A percentile compares a stretch with the other conserved stretches of the same genome.
Conservation (phyloP, 2,329 filamentous ascomycete species). For the Colletotrichum scovillei region DNA sequence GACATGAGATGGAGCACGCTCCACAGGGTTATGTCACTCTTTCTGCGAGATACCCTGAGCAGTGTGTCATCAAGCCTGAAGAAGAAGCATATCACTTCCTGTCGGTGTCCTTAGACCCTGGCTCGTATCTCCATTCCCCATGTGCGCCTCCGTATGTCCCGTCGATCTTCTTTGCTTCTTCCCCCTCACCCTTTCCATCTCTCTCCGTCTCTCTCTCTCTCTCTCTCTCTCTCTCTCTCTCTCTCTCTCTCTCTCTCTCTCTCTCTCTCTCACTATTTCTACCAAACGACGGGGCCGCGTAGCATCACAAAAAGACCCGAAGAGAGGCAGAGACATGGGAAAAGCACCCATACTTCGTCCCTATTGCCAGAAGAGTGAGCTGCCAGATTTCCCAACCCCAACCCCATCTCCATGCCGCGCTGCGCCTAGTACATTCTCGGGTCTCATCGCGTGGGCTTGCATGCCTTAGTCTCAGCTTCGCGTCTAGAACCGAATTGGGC, state of each 20-base stretch:
- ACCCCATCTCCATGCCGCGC: too few species aligned
- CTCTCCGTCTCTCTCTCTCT: neutral
- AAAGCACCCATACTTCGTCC: neutral
- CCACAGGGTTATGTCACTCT: slow-evolving; percentile 28
- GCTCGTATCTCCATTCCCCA: neutral
- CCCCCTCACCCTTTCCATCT: neutral
- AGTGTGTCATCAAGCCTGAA: slow-evolving; percentile 10
- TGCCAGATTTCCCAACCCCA: neutral
- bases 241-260: neutral
- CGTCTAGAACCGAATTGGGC: slow-evolving; percentile 35
- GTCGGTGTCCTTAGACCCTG: neutral
- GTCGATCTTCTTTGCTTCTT: slow-evolving; percentile 3
- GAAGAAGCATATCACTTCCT: neutral
- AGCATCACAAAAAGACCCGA: neutral
- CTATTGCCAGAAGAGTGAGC: neutral
- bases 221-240: neutral
- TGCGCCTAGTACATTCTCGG: slow-evolving; percentile 7
- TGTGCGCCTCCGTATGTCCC: neutral
- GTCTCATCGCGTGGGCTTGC: slow-evolving; percentile 27
- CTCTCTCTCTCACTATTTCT: too few species aligned
- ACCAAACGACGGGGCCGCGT: neutral
- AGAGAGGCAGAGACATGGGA: too few species aligned
- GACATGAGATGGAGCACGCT: slow-evolving; percentile 1
- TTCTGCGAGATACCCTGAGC: slow-evolving; percentile 14
- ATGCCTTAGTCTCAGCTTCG: slow-evolving; percentile 30